Evolutionary conservation across 2,329 filamentous ascomycete genomes (phyloP).

Genomic region (Trichoderma sp.): DNA sequence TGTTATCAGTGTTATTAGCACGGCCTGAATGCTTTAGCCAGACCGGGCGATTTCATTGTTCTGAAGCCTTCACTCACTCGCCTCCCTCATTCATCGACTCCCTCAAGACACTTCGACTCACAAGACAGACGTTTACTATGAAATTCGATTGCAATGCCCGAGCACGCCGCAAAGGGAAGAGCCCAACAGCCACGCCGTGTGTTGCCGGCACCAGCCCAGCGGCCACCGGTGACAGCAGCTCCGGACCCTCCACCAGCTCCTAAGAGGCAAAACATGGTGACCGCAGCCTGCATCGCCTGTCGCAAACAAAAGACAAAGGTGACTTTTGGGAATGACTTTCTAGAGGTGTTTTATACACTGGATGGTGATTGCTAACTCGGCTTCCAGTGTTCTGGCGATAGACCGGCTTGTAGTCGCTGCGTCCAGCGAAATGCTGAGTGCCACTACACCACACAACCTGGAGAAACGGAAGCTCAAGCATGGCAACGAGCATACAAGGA

Average conservation of each 20-base stretch:
- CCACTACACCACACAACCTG: not conserved
- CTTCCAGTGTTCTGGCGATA: not conserved
- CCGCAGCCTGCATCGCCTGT: not conserved
- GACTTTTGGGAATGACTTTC: no score
- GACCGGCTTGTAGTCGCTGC: not conserved
- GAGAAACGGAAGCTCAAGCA: not conserved
- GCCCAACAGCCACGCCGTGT: not conserved
- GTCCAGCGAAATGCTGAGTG: not conserved
- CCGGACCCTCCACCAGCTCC: not conserved
- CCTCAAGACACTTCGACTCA: not conserved
- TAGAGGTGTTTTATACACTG: rapidly evolving
- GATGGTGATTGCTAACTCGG: not conserved
- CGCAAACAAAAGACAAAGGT: slow-evolving; percentile 1
- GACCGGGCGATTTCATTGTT: not conserved
- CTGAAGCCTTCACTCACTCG: not conserved
- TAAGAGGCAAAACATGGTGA: not conserved
- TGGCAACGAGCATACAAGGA: not conserved
- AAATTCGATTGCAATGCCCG: not conserved
- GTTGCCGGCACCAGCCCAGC: not conserved
- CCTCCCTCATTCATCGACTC: not conserved
- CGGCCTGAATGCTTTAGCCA: not conserved
- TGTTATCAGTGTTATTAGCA: not conserved
- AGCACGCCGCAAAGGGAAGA: not conserved
- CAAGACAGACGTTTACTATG: not conserved
- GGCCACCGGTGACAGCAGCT: not conserved